Base-by-base conservation (phyloP, 2,329 filamentous ascomycete genomes). In the Emergomyces orientalis region DNA sequence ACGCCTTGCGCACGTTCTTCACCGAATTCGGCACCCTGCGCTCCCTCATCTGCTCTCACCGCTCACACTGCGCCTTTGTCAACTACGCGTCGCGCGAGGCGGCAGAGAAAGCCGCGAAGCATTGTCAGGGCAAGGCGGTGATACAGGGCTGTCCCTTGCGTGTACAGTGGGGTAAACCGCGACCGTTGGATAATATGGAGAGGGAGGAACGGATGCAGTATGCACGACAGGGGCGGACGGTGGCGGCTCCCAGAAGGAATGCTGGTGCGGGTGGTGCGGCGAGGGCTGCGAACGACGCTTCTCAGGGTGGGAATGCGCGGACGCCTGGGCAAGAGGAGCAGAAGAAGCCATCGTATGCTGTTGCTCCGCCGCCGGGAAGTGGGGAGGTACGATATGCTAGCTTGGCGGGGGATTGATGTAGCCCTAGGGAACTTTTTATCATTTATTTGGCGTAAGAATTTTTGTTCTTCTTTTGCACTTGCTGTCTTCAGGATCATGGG, bases 21-120 rank as follows among this genome's bases (percentile, higher is more conserved):
- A 86, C 90, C 65, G 84, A 85, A 22, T 91, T 92, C 70, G 94
- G 94, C 66, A 90, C 93, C 71, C 87, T 99, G 64, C 90, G 94
- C 70, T 97, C 91, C 32, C 79, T 99, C 19, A 88, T 99, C 45
- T 97, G 94, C 76, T 97, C 92, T 7, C 94, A 99, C 78, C 91
- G 96, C 79, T 93, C 93, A 19, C 94, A 97, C 72, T 97, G 92
- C 74, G 94, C 94, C 1, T 99, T 97, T 72, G 82, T 99, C 77
- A 99, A 99, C 77, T 99, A 91, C 74, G 86, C 91, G 69, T 90
- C 88, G 2, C 84, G 94, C 63, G 86, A 90, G 65, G 88, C 84
- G 0, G 94, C 95, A 0, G 94, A 99, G 77, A 86, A 84, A 63
- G 95, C 95, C 0, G 90, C 94, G 0, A 85, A 86, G 41, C 85